Evolutionary conservation across 176 grass and related monocot species (phyloP).

Genomic region (Cenchrus americanus): DNA sequence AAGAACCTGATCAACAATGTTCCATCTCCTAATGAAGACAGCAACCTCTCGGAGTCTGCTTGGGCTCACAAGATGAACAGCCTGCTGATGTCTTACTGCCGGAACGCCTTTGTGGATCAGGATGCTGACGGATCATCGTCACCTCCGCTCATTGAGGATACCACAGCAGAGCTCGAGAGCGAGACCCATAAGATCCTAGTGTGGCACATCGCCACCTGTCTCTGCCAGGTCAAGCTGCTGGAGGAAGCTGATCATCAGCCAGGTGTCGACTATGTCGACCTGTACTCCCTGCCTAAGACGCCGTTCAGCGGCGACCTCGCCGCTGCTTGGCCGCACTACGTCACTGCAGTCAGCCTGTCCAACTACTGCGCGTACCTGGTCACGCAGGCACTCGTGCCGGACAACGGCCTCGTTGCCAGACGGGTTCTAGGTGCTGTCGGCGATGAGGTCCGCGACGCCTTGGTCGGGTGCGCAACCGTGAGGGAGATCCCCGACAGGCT

Average conservation of each 20-base stretch:
- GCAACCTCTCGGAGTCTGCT: neutral
- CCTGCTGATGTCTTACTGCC: neutral
- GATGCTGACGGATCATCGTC: neutral
- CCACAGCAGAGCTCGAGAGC: neutral
- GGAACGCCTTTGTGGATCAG: neutral
- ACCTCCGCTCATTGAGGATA: too few species aligned
- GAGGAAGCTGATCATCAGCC: neutral
- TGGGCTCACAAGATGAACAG: neutral
- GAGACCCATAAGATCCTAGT: slow-evolving; percentile 34
- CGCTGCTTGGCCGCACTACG: neutral
- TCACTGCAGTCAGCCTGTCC: neutral
- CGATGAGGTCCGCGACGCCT: neutral
- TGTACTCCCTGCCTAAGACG: neutral
- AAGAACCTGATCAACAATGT: neutral
- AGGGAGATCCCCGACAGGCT: neutral
- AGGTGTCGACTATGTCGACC: neutral
- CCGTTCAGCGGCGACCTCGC: neutral
- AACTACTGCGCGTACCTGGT: neutral
- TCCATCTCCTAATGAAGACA: neutral
- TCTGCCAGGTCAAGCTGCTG: neutral
- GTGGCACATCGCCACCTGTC: slow-evolving; percentile 28
- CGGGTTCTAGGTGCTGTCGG: neutral
- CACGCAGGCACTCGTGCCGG: neutral
- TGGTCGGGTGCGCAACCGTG: neutral
- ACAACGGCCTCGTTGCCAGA: neutral